Conservation (phyloP, 1,139 yeast species). For the Nakaseomyces sp. region DNA sequence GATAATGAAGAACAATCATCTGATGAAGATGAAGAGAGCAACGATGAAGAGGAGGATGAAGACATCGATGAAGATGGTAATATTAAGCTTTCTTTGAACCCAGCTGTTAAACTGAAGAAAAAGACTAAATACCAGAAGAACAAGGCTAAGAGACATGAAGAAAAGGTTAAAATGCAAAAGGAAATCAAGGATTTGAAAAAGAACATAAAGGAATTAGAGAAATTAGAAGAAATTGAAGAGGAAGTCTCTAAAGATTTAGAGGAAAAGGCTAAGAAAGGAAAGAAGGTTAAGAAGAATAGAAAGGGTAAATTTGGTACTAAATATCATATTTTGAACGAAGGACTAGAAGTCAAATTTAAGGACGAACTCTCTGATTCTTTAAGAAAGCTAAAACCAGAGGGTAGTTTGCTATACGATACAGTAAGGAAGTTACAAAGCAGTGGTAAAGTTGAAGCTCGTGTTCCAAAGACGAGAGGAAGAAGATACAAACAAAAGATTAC, state of each 20-base stretch:
- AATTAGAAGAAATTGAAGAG: slow-evolving; percentile 44
- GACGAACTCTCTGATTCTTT: slow-evolving; percentile 83
- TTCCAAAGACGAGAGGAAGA: slow-evolving; percentile 59
- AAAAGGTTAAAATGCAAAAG: slow-evolving; percentile 45
- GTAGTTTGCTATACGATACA: slow-evolving; percentile 74
- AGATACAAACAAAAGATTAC: slow-evolving; percentile 63
- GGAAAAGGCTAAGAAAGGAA: slow-evolving; percentile 16
- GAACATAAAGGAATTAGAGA: slow-evolving; percentile 50
- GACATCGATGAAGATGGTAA: slow-evolving; percentile 31
- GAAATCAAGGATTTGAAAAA: slow-evolving; percentile 51
- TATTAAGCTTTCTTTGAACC: slow-evolving; percentile 54
- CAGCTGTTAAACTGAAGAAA: slow-evolving; percentile 58
- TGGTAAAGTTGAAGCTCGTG: slow-evolving; percentile 81
- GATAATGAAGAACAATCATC: slow-evolving; percentile 44
- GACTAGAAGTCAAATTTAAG: slow-evolving; percentile 78
- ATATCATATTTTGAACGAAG: slow-evolving; percentile 51
- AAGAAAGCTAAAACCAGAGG: slow-evolving; percentile 83
- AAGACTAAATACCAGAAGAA: slow-evolving; percentile 77
- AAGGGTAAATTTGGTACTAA: slow-evolving; percentile 40
- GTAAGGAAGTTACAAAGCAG: slow-evolving; percentile 72
- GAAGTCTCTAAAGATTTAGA: slow-evolving; percentile 30
- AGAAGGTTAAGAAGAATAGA: slow-evolving; percentile 30
- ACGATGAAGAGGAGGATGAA: slow-evolving; percentile 32
- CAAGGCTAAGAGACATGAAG: slow-evolving; percentile 56
- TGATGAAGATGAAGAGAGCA: slow-evolving; percentile 38